Evolutionary conservation across 2,329 filamentous ascomycete species (phyloP).

Genomic region (Pochonia chlamydosporia): DNA sequence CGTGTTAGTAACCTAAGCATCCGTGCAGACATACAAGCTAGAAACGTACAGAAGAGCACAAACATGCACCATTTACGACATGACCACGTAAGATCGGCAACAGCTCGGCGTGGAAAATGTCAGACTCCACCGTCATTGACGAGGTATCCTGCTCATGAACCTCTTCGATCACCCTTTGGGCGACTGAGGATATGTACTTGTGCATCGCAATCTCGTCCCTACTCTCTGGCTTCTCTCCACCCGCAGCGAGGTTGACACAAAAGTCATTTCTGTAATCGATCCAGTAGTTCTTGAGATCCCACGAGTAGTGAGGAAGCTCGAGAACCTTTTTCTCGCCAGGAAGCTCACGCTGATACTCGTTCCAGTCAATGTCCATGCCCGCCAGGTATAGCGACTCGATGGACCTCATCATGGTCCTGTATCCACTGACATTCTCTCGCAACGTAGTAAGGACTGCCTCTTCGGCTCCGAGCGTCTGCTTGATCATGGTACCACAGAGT

Average conservation of each 20-base stretch:
- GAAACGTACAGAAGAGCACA: constrained; percentile 5
- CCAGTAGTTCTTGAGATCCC: constrained; percentile 67
- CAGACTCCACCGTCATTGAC: constrained; percentile 48
- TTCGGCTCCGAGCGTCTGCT: neutral
- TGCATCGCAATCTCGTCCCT: neutral
- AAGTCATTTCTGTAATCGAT: constrained; percentile 47
- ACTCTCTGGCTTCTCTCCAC: neutral
- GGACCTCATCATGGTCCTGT: neutral
- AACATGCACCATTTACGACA: constrained; percentile 3
- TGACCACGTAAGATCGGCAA: constrained; percentile 2
- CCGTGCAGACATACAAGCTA: neutral
- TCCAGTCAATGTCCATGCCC: constrained; percentile 27
- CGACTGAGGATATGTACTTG: neutral
- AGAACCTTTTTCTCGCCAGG: constrained; percentile 38
- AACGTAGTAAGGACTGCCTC: neutral
- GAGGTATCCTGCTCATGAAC: constrained; percentile 36
- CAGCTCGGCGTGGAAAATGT: constrained; percentile 8
- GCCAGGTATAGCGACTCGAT: neutral
- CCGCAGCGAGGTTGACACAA: constrained; percentile 54
- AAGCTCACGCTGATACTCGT: constrained; percentile 46
- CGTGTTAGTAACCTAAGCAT: neutral
- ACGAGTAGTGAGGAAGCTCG: constrained; percentile 60
- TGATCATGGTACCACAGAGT: neutral
- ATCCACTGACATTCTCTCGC: neutral
- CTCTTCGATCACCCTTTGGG: constrained; percentile 45